Conservation (phyloP, 805 yeast genomes). For the Clavispora phyllophila region DNA sequence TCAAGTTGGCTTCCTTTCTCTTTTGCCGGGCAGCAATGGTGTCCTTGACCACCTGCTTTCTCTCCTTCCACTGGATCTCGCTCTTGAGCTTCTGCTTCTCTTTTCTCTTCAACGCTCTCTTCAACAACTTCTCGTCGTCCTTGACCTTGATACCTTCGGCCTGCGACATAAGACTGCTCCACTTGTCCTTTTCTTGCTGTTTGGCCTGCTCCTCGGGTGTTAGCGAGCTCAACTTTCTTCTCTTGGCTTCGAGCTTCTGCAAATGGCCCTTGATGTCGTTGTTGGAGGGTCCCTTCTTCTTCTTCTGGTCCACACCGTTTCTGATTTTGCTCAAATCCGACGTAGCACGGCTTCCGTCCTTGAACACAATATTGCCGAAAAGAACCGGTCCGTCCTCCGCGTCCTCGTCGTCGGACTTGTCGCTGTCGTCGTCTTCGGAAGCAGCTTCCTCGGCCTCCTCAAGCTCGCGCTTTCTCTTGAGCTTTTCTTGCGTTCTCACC, state of each 20-base stretch:
- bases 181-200: constrained; percentile 66
- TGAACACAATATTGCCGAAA: constrained; percentile 77
- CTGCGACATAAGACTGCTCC: constrained; percentile 80
- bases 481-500: constrained; percentile 39
- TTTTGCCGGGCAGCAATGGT: constrained; percentile 70
- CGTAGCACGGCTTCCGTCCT: constrained; percentile 75
- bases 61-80: constrained; percentile 87
- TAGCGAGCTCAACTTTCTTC: constrained; percentile 53
- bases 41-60: constrained; percentile 74
- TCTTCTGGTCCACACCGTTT: constrained; percentile 41
- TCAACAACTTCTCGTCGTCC: constrained; percentile 84
- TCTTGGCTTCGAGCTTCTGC: constrained; percentile 67
- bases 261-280: constrained; percentile 83
- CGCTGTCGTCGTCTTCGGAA: constrained; percentile 26
- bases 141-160: constrained; percentile 86
- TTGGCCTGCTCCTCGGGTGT: constrained; percentile 58
- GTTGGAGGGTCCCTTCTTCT: constrained; percentile 78
- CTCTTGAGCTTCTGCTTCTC: constrained; percentile 80
- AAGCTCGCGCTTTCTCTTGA: constrained; percentile 37
- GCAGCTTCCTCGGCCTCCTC: constrained; percentile 39
- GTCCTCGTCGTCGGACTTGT: constrained; percentile 26
- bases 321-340: constrained; percentile 62
- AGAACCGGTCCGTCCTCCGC: constrained; percentile 41
- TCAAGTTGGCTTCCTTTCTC: constrained; percentile 88
- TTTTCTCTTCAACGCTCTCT: constrained; percentile 79